phyloP scores from a whole-genome alignment of 1,139 yeast species.

The Candida sanyaensis region DNA sequence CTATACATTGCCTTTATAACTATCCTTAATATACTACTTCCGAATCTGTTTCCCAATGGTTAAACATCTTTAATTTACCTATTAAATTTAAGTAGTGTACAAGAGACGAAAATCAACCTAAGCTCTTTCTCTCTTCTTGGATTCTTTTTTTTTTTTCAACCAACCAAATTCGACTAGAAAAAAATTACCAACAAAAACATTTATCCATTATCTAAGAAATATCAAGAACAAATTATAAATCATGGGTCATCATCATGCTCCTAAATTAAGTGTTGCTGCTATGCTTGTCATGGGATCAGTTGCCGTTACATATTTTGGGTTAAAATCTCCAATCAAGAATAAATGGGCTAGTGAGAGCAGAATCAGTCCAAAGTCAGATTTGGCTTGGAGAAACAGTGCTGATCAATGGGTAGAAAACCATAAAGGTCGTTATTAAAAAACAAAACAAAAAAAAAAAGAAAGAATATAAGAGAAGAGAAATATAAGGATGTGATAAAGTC shows the following conservation, averaged over 20 bases:
- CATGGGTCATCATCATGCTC: slow-evolving; percentile 33
- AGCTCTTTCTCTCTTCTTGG: neutral
- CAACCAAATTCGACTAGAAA: slow-evolving; percentile 15
- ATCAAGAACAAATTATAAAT: neutral
- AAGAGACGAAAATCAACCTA: neutral
- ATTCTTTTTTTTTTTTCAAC: slow-evolving; percentile 4
- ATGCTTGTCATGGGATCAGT: slow-evolving; percentile 51
- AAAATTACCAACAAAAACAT: slow-evolving; percentile 5
- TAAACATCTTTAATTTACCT: too few relatives aligned
- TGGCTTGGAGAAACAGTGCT: slow-evolving; percentile 55
- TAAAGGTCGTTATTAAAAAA: slow-evolving; percentile 6
- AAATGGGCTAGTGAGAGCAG: slow-evolving; percentile 45
- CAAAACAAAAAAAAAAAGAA: too few relatives aligned
- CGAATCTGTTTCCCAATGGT: too few relatives aligned
- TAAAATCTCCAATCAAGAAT: slow-evolving; percentile 50
- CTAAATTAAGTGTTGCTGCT: slow-evolving; percentile 44
- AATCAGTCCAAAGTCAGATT: slow-evolving; percentile 51
- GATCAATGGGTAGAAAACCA: slow-evolving; percentile 47
- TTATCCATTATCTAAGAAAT: too few relatives aligned
- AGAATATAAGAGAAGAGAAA: neutral
- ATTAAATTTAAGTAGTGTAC: too few relatives aligned
- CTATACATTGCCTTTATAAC: too few relatives aligned
- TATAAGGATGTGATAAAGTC: neutral
- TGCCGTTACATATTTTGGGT: slow-evolving; percentile 34
- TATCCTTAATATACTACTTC: too few relatives aligned